Conservation (phyloP, 495 filamentous ascomycete genomes). For the Neurospora sp. region DNA sequence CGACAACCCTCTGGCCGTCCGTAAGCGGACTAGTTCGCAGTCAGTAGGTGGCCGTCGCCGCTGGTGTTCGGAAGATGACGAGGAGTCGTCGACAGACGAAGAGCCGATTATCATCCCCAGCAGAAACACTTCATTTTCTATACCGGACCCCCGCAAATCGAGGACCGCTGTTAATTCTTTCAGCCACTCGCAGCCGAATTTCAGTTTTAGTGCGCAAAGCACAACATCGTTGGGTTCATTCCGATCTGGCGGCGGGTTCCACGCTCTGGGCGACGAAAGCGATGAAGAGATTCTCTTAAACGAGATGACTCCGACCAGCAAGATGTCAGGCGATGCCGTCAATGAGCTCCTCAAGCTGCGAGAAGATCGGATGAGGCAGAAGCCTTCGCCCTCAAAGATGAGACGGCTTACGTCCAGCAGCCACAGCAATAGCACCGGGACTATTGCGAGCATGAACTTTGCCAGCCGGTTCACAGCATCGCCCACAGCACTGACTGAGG, state of each 20-base stretch:
- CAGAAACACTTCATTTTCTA: slow-evolving; percentile 50
- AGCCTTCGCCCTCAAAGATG: slow-evolving; percentile 27
- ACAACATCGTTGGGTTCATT: slow-evolving; percentile 24
- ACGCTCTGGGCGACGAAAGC: slow-evolving; percentile 32
- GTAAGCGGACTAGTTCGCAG: slow-evolving; percentile 22
- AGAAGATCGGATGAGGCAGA: slow-evolving; percentile 49
- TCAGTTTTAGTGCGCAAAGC: slow-evolving; percentile 35
- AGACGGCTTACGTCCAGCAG: slow-evolving; percentile 7
- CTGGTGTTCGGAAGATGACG: slow-evolving; percentile 34
- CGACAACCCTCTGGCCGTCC: slow-evolving; percentile 20
- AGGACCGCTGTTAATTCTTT: slow-evolving; percentile 38
- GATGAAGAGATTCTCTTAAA: slow-evolving; percentile 50
- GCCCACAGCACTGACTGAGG: slow-evolving; percentile 59
- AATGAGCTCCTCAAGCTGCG: slow-evolving; percentile 65
- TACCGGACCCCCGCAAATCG: slow-evolving; percentile 42
- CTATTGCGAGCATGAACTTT: slow-evolving; percentile 8
- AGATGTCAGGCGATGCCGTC: slow-evolving; percentile 32
- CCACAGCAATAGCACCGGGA: slow-evolving; percentile 4
- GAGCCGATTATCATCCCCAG: slow-evolving; percentile 59
- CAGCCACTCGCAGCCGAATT: slow-evolving; percentile 36
- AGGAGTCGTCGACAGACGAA: slow-evolving; percentile 50
- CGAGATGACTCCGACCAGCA: slow-evolving; percentile 20
- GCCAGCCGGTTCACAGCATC: slow-evolving; percentile 30
- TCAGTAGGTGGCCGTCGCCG: slow-evolving; percentile 10
- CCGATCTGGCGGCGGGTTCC: slow-evolving; percentile 17